A percentile compares a stretch with the other conserved stretches of the same genome.
phyloP scores from a whole-genome alignment of 2,329 filamentous ascomycete species.

The Tolypocladium ovalisporum region DNA sequence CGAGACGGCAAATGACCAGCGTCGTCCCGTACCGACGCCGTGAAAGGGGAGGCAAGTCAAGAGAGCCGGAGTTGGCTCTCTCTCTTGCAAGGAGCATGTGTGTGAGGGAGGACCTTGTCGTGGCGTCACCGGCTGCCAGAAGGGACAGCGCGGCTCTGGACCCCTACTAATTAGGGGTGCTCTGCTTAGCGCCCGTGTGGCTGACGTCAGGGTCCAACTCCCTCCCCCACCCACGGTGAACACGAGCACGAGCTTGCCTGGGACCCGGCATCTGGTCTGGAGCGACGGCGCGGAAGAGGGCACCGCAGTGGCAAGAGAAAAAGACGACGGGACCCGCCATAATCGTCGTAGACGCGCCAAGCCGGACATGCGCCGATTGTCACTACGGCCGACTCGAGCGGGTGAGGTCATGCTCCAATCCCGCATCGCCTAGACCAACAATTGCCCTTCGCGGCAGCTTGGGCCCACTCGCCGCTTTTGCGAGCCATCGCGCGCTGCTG shows the following conservation, averaged over 20 bases:
- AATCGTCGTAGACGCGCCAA: no score
- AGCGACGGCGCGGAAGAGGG: no score
- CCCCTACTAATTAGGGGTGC: no score
- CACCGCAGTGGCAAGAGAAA: background rate
- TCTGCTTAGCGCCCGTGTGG: background rate
- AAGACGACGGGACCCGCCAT: background rate
- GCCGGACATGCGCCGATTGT: no score
- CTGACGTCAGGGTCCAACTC: background rate
- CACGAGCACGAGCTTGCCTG: background rate
- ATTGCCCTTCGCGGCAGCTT: background rate
- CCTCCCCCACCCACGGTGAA: background rate
- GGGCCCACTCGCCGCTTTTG: background rate
- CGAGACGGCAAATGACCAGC: no score
- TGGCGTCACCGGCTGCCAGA: no score
- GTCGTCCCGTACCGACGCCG: no score
- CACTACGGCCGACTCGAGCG: background rate
- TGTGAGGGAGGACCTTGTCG: no score
- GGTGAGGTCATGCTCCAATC: background rate
- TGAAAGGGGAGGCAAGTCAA: no score
- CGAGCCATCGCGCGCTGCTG: no score
- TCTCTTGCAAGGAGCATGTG: no score
- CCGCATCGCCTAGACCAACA: background rate
- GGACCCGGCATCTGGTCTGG: background rate
- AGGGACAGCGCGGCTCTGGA: background rate
- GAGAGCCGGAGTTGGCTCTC: no score